Conservation (phyloP, 2,329 filamentous ascomycete species). For the Neoascochyta sp. region DNA sequence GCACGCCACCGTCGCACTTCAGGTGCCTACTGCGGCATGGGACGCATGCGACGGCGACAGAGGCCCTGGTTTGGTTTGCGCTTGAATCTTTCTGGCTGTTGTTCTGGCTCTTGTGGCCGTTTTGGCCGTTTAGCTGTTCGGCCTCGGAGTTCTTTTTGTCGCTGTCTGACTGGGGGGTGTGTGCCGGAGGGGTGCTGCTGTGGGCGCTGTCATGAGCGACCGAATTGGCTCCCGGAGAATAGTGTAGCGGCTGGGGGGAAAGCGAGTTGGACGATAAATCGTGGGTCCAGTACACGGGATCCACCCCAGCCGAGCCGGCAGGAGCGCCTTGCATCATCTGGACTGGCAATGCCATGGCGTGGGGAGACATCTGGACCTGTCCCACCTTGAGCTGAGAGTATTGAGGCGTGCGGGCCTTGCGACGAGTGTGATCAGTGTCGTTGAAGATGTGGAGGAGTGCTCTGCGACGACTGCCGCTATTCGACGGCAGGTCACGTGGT, state of each 20-base stretch:
- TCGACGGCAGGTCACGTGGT: conserved; percentile 10
- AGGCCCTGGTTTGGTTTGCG: conserved; percentile 29
- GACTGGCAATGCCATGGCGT: conserved; percentile 27
- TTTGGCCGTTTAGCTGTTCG: conserved; percentile 19
- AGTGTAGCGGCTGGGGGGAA: conserved; percentile 19
- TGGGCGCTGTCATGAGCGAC: conserved; percentile 29
- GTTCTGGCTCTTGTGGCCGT: too few species aligned
- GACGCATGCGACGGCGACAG: conserved; percentile 48
- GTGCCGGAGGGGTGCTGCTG: conserved; percentile 28
- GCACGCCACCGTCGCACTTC: conserved; percentile 52
- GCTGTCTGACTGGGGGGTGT: conserved; percentile 29
- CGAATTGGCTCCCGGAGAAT: conserved; percentile 29
- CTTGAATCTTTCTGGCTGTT: too few species aligned
- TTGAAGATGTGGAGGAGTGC: conserved; percentile 20
- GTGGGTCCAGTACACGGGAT: conserved; percentile 34
- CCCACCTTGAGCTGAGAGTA: conserved; percentile 6
- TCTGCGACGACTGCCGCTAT: conserved; percentile 12
- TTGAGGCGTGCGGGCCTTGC: conserved; percentile 11
- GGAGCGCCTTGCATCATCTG: conserved; percentile 21
- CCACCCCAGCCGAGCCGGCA: conserved; percentile 27
- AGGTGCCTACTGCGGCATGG: conserved; percentile 52
- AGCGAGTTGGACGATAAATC: conserved; percentile 18
- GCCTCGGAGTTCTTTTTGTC: conserved; percentile 16
- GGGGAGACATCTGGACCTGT: conserved; percentile 12
- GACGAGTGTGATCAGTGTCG: conserved; percentile 19